A percentile compares a stretch with the other conserved stretches of the same genome.
phyloP scores from a whole-genome alignment of 257 asterid genomes.

The Solanum arcanum region DNA sequence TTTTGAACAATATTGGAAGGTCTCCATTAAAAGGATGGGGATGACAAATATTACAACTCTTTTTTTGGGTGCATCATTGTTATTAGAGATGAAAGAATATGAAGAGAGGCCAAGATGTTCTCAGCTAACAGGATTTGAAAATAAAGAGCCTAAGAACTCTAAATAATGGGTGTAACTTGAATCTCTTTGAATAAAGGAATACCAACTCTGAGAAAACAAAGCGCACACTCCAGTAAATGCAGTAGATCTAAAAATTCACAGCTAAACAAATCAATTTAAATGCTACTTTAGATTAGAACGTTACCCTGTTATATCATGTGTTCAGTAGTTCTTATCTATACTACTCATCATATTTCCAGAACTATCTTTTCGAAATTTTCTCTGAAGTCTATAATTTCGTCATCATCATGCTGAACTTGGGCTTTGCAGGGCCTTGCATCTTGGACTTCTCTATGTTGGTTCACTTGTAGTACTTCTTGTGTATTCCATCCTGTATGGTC shows the following conservation, averaged over 20 bases:
- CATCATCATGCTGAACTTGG: background rate
- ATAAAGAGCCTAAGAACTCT: background rate
- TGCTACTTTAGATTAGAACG: background rate
- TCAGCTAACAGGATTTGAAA: background rate
- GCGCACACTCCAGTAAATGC: background rate
- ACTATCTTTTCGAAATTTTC: background rate
- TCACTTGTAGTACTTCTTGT: slow-evolving; percentile 81
- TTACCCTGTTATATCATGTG: background rate
- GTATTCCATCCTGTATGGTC: slow-evolving; percentile 89
- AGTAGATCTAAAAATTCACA: background rate
- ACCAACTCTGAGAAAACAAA: background rate
- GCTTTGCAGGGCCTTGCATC: slow-evolving; percentile 81
- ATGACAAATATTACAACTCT: background rate
- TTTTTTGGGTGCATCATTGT: background rate
- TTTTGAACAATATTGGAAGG: background rate
- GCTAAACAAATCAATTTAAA: background rate
- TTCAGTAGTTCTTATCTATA: background rate
- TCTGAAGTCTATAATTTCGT: background rate
- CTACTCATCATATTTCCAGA: background rate
- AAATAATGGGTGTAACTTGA: background rate
- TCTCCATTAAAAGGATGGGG: background rate
- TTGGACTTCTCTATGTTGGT: slow-evolving; percentile 92
- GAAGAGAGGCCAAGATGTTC: background rate
- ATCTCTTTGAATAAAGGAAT: background rate
- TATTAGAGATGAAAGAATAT: background rate